Conservation (phyloP, 2,329 filamentous ascomycete genomes). For the Endothia cerciana region DNA sequence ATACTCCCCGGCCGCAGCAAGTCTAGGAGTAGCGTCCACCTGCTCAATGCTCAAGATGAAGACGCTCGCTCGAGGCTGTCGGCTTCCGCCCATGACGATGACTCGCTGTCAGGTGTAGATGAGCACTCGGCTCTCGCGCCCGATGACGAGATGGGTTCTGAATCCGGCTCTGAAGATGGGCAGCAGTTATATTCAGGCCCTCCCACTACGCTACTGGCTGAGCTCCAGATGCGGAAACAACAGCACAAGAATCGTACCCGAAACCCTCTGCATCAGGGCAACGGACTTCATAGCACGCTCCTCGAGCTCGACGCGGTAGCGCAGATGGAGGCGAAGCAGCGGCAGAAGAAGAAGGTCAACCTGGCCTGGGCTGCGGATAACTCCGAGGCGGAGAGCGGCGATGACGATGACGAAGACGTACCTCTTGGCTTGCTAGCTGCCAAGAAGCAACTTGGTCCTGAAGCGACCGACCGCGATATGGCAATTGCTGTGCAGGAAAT, state of each 20-base stretch:
- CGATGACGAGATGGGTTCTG: conserved; percentile 35
- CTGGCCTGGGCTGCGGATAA: conserved; percentile 74
- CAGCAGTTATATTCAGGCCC: conserved; percentile 65
- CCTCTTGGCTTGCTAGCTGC: conserved; percentile 82
- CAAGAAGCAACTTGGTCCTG: conserved; percentile 55
- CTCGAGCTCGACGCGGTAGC: conserved; percentile 89
- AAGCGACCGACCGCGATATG: conserved; percentile 41
- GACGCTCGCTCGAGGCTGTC: conserved; percentile 30
- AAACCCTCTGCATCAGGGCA: conserved; percentile 62
- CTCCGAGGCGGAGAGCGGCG: conserved; percentile 51
- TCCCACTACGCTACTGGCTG: conserved; percentile 89
- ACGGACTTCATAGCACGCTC: conserved; percentile 88
- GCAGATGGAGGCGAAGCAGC: conserved; percentile 77
- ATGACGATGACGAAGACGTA: conserved; percentile 79
- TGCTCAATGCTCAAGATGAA: conserved; percentile 26
- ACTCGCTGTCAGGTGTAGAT: conserved; percentile 30
- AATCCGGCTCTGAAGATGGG: conserved; percentile 48
- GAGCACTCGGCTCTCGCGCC: conserved; percentile 32
- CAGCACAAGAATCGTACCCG: conserved; percentile 82
- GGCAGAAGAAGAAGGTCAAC: conserved; percentile 76
- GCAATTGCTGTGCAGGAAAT: conserved; percentile 56
- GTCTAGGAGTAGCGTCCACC: conserved; percentile 29
- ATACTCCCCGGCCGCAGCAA: conserved; percentile 32
- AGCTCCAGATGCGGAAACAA: conserved; percentile 87
- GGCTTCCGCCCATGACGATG: conserved; percentile 18